Conservation (phyloP, 306 rosid genomes). For the Sicyos baderoa region DNA sequence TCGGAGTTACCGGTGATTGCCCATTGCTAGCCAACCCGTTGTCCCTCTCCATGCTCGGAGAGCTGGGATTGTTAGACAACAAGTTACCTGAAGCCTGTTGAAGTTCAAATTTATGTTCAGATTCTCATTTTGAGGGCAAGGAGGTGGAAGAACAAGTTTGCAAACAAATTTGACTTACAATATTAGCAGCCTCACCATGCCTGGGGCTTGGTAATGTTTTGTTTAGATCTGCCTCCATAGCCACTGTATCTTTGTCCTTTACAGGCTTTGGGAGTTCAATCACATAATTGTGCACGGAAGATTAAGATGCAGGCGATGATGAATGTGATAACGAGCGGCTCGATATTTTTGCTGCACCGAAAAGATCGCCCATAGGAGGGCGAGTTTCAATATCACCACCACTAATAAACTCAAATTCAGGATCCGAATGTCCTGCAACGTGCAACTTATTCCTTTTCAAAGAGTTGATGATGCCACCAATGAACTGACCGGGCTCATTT, state of each 20-base stretch:
- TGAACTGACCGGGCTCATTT: background rate
- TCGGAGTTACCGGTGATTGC: conserved; percentile 16
- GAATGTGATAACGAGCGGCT: background rate
- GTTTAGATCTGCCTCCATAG: background rate
- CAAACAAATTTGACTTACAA: background rate
- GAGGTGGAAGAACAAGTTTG: too few species aligned
- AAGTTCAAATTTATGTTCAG: background rate
- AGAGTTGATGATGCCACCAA: background rate
- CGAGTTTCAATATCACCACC: conserved; percentile 12
- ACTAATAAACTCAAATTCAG: conserved; percentile 12
- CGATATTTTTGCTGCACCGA: too few species aligned
- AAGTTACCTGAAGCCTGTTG: conserved; percentile 3
- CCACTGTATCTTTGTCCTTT: background rate
- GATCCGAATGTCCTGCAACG: conserved; percentile 18
- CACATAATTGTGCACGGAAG: conserved; percentile 12
- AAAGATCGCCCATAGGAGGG: background rate
- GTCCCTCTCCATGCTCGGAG: conserved; percentile 4
- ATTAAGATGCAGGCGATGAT: conserved; percentile 19
- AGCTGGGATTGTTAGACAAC: background rate
- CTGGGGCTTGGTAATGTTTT: too few species aligned
- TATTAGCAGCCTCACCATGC: background rate
- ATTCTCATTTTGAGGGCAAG: background rate
- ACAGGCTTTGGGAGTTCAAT: background rate
- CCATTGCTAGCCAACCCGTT: conserved; percentile 7
- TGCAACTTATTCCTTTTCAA: background rate